Conservation (phyloP, 1,284 basidiomycete genomes). For the Apiotrichum laibachii region DNA sequence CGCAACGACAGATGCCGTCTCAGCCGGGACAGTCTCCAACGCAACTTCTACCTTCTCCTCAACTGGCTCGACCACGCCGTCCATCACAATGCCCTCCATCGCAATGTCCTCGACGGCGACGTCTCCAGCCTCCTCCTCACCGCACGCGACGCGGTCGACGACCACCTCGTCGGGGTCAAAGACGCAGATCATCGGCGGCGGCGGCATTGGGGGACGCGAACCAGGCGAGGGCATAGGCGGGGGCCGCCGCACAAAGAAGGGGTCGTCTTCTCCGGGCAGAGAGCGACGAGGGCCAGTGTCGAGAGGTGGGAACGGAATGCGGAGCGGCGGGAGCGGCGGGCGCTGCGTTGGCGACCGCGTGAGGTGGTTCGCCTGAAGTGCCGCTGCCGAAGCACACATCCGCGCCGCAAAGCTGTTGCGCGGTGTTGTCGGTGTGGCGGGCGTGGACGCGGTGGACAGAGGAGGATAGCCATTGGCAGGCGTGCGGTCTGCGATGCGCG, state of each 20-base stretch:
- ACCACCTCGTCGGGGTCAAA: constrained; percentile 1
- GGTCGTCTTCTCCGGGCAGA: background rate
- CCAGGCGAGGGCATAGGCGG: background rate
- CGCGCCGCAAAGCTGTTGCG: background rate
- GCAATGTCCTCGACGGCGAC: no score
- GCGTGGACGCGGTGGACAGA: background rate
- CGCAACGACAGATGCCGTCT: no score
- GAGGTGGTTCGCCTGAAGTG: background rate
- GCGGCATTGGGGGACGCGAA: background rate
- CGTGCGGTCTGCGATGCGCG: background rate
- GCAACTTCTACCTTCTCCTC: no score
- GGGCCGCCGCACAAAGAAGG: background rate
- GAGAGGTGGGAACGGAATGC: no score
- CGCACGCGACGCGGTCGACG: background rate
- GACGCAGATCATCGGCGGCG: constrained; percentile 1
- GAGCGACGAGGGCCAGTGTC: background rate
- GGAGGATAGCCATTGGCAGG: constrained; percentile 7
- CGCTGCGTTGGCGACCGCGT: background rate
- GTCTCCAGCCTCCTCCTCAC: background rate
- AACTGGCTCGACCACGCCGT: no score
- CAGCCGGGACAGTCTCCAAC: no score
- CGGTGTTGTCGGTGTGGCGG: background rate
- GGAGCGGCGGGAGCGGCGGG: background rate
- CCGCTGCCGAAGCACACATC: background rate
- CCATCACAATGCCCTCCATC: no score